Evolutionary conservation across 257 asterid species (phyloP).

Genomic region (Capsicum rhomboideum): DNA sequence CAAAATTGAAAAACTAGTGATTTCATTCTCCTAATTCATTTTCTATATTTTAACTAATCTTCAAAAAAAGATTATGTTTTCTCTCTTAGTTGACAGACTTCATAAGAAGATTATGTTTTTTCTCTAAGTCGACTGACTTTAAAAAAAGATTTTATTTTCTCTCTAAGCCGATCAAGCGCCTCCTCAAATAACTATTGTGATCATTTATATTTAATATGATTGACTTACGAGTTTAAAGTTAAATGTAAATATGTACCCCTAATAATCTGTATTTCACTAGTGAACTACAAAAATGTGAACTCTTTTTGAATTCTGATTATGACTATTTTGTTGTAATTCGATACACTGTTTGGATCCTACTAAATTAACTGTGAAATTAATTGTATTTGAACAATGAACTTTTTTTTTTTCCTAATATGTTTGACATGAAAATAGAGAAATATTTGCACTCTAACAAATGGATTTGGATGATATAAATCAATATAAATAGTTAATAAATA

Average conservation of each 20-base stretch:
- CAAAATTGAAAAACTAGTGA: background rate
- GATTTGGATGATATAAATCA: background rate
- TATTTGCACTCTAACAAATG: background rate
- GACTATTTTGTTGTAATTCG: background rate
- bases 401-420: background rate
- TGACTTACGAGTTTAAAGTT: too few species aligned
- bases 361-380: background rate
- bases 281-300: too few species aligned
- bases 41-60: background rate
- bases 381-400: background rate
- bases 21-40: background rate
- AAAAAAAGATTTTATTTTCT: too few species aligned
- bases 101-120: too few species aligned
- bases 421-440: background rate
- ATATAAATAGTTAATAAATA: background rate
- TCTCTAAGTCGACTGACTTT: too few species aligned
- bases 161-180: background rate
- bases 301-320: too few species aligned
- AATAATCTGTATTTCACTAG: too few species aligned
- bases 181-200: background rate
- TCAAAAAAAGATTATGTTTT: too few species aligned
- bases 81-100: too few species aligned
- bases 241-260: too few species aligned
- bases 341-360: background rate
- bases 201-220: background rate